Evolutionary conservation across 139 green algal species (phyloP).

Genomic region (Tetradesmus lagerheimii): DNA sequence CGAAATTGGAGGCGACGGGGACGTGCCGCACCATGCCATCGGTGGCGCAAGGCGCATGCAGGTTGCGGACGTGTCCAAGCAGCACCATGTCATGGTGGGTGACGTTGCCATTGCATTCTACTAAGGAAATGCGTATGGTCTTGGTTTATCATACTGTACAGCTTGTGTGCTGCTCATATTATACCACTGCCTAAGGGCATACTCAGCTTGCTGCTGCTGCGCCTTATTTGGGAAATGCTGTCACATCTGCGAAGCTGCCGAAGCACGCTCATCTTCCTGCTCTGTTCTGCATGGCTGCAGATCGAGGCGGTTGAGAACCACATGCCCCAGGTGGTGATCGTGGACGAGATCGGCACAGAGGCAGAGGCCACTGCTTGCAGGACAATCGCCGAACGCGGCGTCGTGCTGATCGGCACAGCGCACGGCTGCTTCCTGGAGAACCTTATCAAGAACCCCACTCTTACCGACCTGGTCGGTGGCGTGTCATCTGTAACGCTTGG

Average conservation of each 20-base stretch:
- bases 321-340: slow-evolving; percentile 93
- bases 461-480: slow-evolving; percentile 71
- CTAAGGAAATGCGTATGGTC: too few relatives aligned
- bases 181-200: too few relatives aligned
- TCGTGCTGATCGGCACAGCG: slow-evolving; percentile 94
- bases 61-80: slow-evolving; percentile 86
- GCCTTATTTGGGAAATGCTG: too few relatives aligned
- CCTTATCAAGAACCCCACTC: slow-evolving; percentile 95
- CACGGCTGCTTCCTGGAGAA: slow-evolving; percentile 98
- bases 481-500: slow-evolving; percentile 57
- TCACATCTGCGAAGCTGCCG: not conserved
- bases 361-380: slow-evolving; percentile 95
- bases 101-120: too few relatives aligned
- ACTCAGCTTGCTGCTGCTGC: not conserved
- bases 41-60: slow-evolving; percentile 95
- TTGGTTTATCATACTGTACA: too few relatives aligned
- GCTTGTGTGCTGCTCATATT: too few relatives aligned
- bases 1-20: slow-evolving; percentile 95
- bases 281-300: slow-evolving; percentile 51
- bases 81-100: slow-evolving; percentile 94
- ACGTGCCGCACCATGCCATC: slow-evolving; percentile 96
- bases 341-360: slow-evolving; percentile 98
- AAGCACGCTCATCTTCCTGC: too few relatives aligned
- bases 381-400: slow-evolving; percentile 97
- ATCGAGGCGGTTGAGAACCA: slow-evolving; percentile 99